Evolutionary conservation across 1,139 yeast species (phyloP).

Genomic region (Taphrina wiesneri): DNA sequence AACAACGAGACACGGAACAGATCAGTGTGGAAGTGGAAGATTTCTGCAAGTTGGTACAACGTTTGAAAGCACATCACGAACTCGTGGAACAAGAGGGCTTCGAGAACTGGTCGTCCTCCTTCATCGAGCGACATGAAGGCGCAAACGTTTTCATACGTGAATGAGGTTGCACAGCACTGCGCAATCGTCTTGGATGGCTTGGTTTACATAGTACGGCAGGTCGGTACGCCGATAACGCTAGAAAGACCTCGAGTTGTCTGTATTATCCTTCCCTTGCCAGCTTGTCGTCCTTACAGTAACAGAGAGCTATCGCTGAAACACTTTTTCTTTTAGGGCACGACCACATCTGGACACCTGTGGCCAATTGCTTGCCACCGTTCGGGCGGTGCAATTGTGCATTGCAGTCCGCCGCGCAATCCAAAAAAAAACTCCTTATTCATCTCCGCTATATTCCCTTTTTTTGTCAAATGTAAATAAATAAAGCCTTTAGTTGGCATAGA

Average conservation of each 20-base stretch:
- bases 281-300: constrained; percentile 14
- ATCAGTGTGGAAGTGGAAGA: background rate
- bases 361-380: background rate
- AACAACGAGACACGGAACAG: background rate
- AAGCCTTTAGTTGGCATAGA: constrained; percentile 44
- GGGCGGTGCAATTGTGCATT: background rate
- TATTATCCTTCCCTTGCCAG: background rate
- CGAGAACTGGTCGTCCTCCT: background rate
- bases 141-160: too few species aligned
- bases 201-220: background rate
- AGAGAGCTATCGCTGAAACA: constrained; percentile 23
- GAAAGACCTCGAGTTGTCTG: background rate
- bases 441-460: background rate
- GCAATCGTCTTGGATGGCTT: background rate
- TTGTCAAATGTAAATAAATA: constrained; percentile 1
- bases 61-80: background rate
- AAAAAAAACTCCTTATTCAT: background rate
- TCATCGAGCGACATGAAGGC: background rate
- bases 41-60: background rate
- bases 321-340: background rate
- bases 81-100: background rate
- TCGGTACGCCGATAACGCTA: background rate
- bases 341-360: background rate
- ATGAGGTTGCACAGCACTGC: background rate
- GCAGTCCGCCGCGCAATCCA: background rate